Conservation (phyloP, 306 rosid species). For the Cicer bijugum region DNA sequence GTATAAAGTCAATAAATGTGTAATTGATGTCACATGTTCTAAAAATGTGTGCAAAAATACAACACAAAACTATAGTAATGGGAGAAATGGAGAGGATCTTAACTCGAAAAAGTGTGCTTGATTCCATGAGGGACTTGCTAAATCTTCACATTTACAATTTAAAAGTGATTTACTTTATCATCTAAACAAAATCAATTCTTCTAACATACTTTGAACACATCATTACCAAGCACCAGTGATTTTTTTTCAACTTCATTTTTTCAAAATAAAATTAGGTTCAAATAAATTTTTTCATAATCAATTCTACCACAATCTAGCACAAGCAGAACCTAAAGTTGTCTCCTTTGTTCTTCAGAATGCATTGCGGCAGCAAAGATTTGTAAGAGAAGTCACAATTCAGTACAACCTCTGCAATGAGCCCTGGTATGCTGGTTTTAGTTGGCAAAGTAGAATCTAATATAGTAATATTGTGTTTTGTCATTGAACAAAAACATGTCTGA, state of each 20-base stretch:
- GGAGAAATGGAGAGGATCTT: too few species aligned
- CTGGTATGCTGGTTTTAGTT: slow-evolving; percentile 58
- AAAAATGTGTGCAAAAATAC: too few species aligned
- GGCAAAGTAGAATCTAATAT: slow-evolving; percentile 17
- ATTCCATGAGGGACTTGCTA: background rate
- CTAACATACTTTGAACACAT: background rate
- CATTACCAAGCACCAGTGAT: background rate
- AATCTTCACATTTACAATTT: slow-evolving; percentile 6
- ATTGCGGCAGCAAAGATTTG: slow-evolving; percentile 81
- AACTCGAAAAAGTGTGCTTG: background rate
- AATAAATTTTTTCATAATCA: background rate
- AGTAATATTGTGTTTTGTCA: slow-evolving; percentile 9
- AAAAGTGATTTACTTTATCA: background rate
- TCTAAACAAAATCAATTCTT: slow-evolving; percentile 8
- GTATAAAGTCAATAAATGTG: too few species aligned
- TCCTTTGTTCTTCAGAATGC: slow-evolving; percentile 73
- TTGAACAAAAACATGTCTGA: slow-evolving; percentile 9
- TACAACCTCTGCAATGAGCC: slow-evolving; percentile 99
- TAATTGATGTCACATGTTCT: too few species aligned
- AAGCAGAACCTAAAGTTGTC: slow-evolving; percentile 24
- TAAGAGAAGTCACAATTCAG: slow-evolving; percentile 94
- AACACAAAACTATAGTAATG: too few species aligned
- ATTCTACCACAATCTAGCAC: background rate
- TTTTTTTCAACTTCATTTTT: background rate
- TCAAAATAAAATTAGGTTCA: background rate